Evolutionary conservation across 768 basidiomycete genomes (phyloP).

Genomic region (Russula sp.): DNA sequence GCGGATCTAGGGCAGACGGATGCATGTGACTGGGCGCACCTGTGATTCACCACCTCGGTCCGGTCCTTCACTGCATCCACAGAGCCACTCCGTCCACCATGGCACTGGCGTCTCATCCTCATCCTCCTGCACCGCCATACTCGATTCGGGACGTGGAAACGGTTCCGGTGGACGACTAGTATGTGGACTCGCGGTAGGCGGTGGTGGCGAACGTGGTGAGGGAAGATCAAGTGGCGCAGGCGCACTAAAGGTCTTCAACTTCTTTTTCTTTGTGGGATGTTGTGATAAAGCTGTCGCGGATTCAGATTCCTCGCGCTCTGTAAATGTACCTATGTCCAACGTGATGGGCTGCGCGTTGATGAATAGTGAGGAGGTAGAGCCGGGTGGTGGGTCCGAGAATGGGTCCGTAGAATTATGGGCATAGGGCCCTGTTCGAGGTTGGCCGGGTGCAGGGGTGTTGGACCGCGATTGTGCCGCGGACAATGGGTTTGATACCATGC

Average conservation of each 20-base stretch:
- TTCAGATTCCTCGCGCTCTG: conserved; percentile 5
- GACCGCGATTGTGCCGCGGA: conserved; percentile 43
- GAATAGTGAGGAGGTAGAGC: conserved; percentile 52
- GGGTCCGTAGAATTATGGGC: conserved; percentile 39
- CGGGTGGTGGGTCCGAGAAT: conserved; percentile 48
- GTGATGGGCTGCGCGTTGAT: conserved; percentile 36
- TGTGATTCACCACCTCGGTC: conserved; percentile 72
- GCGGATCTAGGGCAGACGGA: neutral
- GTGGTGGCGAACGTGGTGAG: conserved; percentile 55
- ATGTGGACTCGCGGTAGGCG: conserved; percentile 42
- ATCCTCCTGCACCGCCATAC: conserved; percentile 31
- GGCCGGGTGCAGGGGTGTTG: conserved; percentile 32
- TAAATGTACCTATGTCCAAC: conserved; percentile 33
- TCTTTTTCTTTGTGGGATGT: conserved; percentile 7
- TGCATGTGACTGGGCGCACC: conserved; percentile 41
- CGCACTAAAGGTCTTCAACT: conserved; percentile 41
- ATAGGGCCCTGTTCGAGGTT: conserved; percentile 29
- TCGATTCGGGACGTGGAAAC: conserved; percentile 36
- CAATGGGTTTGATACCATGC: conserved; percentile 42
- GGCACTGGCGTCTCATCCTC: conserved; percentile 43
- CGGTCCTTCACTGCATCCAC: conserved; percentile 72
- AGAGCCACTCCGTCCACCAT: conserved; percentile 89
- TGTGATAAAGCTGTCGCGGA: conserved; percentile 16
- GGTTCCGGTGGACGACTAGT: conserved; percentile 39
- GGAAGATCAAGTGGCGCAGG: conserved; percentile 58